A percentile compares a stretch with the other conserved stretches of the same genome.
These are phyloP conservation scores for Paraphoma chrysanthemicola DNA, from an alignment of 2,329 filamentous ascomycete species.

Conservation along the genomic window DNA sequence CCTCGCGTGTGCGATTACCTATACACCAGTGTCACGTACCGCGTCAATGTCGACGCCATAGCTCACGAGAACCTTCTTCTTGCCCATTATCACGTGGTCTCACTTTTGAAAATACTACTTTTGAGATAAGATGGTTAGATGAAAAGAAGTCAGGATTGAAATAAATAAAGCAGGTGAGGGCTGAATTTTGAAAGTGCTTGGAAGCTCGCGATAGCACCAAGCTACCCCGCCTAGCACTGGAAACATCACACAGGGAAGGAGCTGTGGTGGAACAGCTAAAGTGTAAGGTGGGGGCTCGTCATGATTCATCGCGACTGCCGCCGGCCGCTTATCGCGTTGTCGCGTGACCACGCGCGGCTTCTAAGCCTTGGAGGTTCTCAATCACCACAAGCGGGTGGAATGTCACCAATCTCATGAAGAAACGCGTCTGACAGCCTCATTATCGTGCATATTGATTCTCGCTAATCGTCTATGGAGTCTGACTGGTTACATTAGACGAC, in stretches of 20 bases:
- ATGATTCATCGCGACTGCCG: slow-evolving; percentile 15
- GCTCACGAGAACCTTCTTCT: slow-evolving; percentile 62
- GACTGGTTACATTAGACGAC: neutral
- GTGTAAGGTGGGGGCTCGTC: slow-evolving; percentile 16
- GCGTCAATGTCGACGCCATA: slow-evolving; percentile 77
- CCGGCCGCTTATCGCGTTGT: slow-evolving; percentile 18
- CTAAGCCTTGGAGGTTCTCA: too few relatives aligned
- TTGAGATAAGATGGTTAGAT: neutral
- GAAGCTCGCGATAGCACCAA: slow-evolving; percentile 10
- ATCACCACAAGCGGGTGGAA: too few relatives aligned
- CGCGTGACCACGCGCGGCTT: slow-evolving; percentile 16
- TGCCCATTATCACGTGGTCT: slow-evolving; percentile 43
- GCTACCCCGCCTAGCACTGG: slow-evolving; percentile 18
- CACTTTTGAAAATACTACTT: too few relatives aligned
- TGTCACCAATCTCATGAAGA: too few relatives aligned
- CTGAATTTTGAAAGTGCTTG: neutral
- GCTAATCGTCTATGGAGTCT: too few relatives aligned
- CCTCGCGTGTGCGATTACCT: slow-evolving; percentile 49
- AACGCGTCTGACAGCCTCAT: too few relatives aligned
- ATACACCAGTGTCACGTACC: neutral
- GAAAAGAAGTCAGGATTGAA: neutral
- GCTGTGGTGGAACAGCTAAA: slow-evolving; percentile 1
- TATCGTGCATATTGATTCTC: too few relatives aligned
- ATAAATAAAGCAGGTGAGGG: neutral
- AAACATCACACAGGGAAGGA: slow-evolving; percentile 2